These are phyloP conservation scores for Lupinus albus DNA, from an alignment of 306 rosid genomes.

Conservation along the genomic window DNA sequence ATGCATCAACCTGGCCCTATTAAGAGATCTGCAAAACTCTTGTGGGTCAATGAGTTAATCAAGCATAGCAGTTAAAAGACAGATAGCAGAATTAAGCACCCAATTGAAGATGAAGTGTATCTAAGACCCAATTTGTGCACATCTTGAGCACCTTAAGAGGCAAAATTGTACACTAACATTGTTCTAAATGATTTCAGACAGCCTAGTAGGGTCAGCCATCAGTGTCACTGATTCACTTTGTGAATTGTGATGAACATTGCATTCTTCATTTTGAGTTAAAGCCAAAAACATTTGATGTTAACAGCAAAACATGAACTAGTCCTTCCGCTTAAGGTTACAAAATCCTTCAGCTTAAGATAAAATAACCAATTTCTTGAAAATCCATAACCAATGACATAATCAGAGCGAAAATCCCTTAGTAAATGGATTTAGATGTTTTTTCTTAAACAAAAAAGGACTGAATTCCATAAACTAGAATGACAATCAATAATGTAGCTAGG, in stretches of 20 bases:
- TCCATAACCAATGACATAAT: not conserved
- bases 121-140: not conserved
- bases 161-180: not conserved
- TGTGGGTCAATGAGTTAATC: not conserved
- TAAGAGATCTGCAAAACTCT: not conserved
- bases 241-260: not conserved
- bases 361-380: constrained; percentile 16
- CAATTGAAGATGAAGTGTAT: not conserved
- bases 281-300: not conserved
- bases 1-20: too few relatives aligned
- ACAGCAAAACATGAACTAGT: not conserved
- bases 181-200: not conserved
- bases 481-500: not conserved
- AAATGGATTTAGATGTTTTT: not conserved
- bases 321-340: not conserved
- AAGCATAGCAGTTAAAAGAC: not conserved
- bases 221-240: constrained; percentile 2
- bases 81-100: not conserved
- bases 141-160: not conserved
- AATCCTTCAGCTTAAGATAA: not conserved
- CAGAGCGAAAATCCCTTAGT: not conserved
- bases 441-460: not conserved
- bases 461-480: not conserved
- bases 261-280: not conserved
- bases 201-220: not conserved